phyloP scores from a whole-genome alignment of 345 rosid genomes.

The Atalantia buxifolia region DNA sequence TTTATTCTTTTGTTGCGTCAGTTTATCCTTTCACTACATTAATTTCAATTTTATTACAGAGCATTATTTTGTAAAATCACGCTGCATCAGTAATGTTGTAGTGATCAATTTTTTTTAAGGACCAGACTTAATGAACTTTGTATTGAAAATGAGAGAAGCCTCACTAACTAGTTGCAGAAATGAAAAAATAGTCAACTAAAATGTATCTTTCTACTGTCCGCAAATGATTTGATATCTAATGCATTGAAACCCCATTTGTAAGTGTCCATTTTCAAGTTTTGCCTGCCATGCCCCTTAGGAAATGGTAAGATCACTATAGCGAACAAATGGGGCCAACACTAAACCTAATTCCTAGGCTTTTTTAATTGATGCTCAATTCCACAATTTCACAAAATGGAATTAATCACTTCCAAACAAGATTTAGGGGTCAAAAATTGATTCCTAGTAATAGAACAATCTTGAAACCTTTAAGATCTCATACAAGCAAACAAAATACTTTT shows the following conservation, averaged over 20 bases:
- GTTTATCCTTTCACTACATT: no score
- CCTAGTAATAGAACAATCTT: not conserved
- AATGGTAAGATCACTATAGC: not conserved
- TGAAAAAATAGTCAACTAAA: not conserved
- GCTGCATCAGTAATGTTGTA: no score
- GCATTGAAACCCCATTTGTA: not conserved
- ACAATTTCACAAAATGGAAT: not conserved
- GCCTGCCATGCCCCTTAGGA: not conserved
- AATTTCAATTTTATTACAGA: no score
- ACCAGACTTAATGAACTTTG: no score
- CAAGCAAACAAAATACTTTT: slow-evolving; percentile 3
- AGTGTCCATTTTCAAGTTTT: not conserved
- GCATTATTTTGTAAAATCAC: no score
- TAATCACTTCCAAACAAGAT: not conserved
- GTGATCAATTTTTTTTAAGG: no score
- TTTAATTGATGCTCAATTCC: not conserved
- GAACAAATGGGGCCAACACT: not conserved
- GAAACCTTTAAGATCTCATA: not conserved
- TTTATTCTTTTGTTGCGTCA: no score
- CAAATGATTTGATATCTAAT: not conserved
- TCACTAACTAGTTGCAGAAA: not conserved
- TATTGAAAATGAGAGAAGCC: not conserved
- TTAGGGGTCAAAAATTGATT: not conserved
- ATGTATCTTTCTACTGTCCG: not conserved
- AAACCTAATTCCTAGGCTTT: not conserved